Evolutionary conservation across 768 basidiomycete species (phyloP).

Genomic region (Asterophora lycoperdoides): DNA sequence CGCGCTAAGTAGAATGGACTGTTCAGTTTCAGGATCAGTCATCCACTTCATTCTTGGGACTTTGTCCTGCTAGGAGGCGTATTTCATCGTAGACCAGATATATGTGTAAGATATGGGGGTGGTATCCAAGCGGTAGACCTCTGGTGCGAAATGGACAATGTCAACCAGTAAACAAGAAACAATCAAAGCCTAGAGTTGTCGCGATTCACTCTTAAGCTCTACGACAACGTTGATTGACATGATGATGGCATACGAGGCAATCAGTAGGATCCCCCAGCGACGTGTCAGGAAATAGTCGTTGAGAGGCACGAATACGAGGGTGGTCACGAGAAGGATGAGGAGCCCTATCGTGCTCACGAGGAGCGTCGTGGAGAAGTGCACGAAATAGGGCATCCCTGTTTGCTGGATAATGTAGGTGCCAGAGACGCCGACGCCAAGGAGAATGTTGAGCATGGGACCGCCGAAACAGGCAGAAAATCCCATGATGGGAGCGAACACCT

Average conservation of each 20-base stretch:
- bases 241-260: constrained; percentile 65
- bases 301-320: constrained; percentile 78
- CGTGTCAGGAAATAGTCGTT: constrained; percentile 80
- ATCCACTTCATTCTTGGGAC: too few relatives aligned
- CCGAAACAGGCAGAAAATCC: constrained; percentile 95
- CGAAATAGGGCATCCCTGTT: constrained; percentile 55
- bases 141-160: too few relatives aligned
- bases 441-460: constrained; percentile 88
- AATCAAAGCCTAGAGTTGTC: background rate
- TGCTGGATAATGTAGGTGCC: constrained; percentile 80
- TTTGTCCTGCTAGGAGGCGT: too few relatives aligned
- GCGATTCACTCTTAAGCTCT: constrained; percentile 47
- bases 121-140: too few relatives aligned
- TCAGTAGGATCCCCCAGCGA: constrained; percentile 78
- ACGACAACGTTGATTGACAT: constrained; percentile 80
- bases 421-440: constrained; percentile 87
- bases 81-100: too few relatives aligned
- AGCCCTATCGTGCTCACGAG: constrained; percentile 81
- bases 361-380: constrained; percentile 79
- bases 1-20: too few relatives aligned
- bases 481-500: constrained; percentile 90
- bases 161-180: too few relatives aligned
- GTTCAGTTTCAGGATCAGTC: too few relatives aligned
- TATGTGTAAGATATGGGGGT: too few relatives aligned
- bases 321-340: constrained; percentile 68